phyloP scores from a whole-genome alignment of 257 asterid species.

The Nicotiana undulata region DNA sequence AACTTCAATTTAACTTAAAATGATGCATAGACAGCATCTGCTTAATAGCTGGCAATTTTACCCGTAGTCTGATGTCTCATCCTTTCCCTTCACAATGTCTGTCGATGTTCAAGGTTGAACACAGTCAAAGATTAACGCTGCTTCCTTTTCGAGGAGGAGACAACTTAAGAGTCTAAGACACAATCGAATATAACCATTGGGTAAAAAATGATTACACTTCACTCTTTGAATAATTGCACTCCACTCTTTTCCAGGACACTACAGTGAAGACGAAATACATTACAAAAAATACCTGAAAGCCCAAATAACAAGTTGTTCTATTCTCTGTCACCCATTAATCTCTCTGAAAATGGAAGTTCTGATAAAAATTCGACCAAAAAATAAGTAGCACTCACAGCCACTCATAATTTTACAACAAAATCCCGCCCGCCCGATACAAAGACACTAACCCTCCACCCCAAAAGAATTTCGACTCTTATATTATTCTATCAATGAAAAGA shows the following conservation, averaged over 20 bases:
- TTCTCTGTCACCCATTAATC: not conserved
- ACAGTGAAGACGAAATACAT: not conserved
- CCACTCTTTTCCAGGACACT: not conserved
- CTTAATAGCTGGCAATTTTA: not conserved
- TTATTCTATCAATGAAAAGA: constrained; percentile 33
- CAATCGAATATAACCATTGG: not conserved
- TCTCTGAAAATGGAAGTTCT: not conserved
- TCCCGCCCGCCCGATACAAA: constrained; percentile 2
- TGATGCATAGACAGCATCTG: not conserved
- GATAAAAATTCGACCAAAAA: constrained; percentile 4
- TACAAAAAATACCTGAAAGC: not conserved
- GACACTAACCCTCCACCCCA: constrained; percentile 12
- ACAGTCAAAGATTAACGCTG: not conserved
- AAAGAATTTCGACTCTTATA: constrained; percentile 13
- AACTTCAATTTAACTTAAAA: not conserved
- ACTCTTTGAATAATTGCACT: not conserved
- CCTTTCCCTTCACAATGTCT: not conserved
- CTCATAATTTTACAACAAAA: constrained; percentile 15
- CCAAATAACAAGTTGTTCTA: not conserved
- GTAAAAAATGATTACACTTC: not conserved
- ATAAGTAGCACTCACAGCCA: not conserved
- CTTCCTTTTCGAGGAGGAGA: not conserved
- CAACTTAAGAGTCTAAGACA: not conserved
- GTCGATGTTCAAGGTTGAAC: not conserved
- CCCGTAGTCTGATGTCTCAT: not conserved